phyloP scores from a whole-genome alignment of 805 yeast genomes.

The Barnettozyma populi region DNA sequence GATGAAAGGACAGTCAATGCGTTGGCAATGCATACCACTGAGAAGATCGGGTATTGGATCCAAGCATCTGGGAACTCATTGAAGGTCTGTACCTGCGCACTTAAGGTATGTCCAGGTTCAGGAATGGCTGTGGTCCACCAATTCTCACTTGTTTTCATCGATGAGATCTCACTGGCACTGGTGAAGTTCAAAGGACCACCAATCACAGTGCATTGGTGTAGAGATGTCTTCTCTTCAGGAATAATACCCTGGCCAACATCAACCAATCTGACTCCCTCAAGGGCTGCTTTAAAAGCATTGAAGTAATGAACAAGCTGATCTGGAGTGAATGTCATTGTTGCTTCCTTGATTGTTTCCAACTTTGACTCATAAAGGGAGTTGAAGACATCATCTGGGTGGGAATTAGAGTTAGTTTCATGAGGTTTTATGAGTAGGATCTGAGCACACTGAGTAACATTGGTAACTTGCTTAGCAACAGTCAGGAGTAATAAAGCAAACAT shows the following conservation, averaged over 20 bases:
- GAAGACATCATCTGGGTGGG: constrained; percentile 24
- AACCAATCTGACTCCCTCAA: constrained; percentile 30
- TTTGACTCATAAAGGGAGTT: constrained; percentile 22
- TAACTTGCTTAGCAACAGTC: constrained; percentile 25
- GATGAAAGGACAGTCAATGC: constrained; percentile 31
- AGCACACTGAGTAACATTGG: constrained; percentile 28
- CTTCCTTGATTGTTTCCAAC: constrained; percentile 15
- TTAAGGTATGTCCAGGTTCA: constrained; percentile 18
- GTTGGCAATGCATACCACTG: constrained; percentile 26
- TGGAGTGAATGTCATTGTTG: constrained; percentile 14
- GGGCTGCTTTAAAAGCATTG: constrained; percentile 26
- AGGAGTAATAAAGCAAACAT: constrained; percentile 30
- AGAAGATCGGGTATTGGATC: constrained; percentile 34
- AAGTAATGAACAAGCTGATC: constrained; percentile 30
- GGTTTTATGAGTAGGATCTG: constrained; percentile 34
- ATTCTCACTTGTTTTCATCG: constrained; percentile 16
- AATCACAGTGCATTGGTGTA: constrained; percentile 21
- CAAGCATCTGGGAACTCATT: constrained; percentile 33
- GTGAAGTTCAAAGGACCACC: constrained; percentile 28
- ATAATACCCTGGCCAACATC: constrained; percentile 37
- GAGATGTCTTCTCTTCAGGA: constrained; percentile 20
- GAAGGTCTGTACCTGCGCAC: constrained; percentile 18
- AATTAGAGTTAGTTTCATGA: constrained; percentile 24
- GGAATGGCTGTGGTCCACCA: constrained; percentile 26
- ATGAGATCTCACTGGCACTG: constrained; percentile 21